Percentiles rank a stretch among this genome's conserved stretches.
phyloP scores from a whole-genome alignment of 495 filamentous ascomycete species.

The Aspergillus campestris region DNA sequence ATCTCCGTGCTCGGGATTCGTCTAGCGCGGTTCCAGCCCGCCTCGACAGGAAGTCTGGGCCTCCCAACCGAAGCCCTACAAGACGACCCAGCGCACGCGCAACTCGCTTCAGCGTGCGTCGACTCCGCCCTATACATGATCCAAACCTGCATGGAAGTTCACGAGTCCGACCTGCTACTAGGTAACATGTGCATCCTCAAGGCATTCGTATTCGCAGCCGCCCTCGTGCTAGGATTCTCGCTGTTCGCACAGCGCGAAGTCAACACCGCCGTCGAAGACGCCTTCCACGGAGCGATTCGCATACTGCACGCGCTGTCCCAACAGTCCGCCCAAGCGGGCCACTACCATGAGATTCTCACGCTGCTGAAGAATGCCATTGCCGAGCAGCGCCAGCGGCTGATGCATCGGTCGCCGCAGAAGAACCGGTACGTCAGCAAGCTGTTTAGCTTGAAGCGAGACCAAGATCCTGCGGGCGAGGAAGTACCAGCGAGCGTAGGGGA shows the following conservation, averaged over 20 bases:
- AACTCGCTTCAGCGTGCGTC: constrained; percentile 27
- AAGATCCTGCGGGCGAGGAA: background rate
- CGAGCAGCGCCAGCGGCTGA: constrained; percentile 24
- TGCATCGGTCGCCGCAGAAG: constrained; percentile 19
- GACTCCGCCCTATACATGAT: constrained; percentile 37
- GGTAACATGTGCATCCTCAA: constrained; percentile 34
- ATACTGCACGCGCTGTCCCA: constrained; percentile 25
- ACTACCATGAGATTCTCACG: constrained; percentile 29
- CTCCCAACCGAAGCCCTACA: constrained; percentile 1
- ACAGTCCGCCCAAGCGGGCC: constrained; percentile 33
- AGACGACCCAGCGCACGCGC: constrained; percentile 28
- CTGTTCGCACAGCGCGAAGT: constrained; percentile 31
- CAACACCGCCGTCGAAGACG: constrained; percentile 14
- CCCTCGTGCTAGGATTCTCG: constrained; percentile 34
- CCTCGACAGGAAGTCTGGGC: constrained; percentile 5
- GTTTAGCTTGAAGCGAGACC: constrained; percentile 21
- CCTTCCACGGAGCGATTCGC: too few species aligned
- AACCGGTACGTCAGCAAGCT: constrained; percentile 32
- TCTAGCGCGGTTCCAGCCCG: constrained; percentile 25
- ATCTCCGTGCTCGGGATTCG: constrained; percentile 29
- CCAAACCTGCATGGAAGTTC: constrained; percentile 30
- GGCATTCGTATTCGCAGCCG: constrained; percentile 36
- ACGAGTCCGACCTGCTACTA: constrained; percentile 23
- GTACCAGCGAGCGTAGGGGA: background rate
- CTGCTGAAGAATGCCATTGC: constrained; percentile 24